These are phyloP conservation scores for Clausena lansium DNA, from an alignment of 345 rosid genomes.

Conservation along the genomic window DNA sequence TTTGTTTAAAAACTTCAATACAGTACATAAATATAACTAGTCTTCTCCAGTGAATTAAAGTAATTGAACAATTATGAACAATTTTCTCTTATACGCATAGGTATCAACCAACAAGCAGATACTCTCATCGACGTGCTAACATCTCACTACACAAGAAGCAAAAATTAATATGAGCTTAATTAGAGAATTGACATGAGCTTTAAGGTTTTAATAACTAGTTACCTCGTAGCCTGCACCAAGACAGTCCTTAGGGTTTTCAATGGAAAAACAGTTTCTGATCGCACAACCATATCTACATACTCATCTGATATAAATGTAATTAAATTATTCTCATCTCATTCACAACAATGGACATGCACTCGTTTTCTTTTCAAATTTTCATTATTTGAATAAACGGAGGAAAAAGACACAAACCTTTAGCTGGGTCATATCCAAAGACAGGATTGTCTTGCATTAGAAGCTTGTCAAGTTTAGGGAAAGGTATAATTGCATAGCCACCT, in stretches of 20 bases:
- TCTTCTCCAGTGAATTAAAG: too few species aligned
- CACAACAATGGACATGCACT: background rate
- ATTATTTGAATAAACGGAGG: background rate
- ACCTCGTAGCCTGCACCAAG: constrained; percentile 68
- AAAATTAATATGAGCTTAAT: background rate
- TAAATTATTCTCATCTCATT: background rate
- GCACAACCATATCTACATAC: constrained; percentile 48
- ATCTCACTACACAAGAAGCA: background rate
- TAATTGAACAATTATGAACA: too few species aligned
- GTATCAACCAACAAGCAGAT: too few species aligned
- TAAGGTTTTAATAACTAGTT: background rate
- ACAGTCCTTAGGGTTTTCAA: constrained; percentile 59
- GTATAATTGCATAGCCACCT: constrained; percentile 37
- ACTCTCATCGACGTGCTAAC: too few species aligned
- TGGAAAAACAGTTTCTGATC: constrained; percentile 57
- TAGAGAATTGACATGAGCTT: background rate
- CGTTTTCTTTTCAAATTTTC: background rate
- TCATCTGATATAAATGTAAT: too few species aligned
- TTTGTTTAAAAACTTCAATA: too few species aligned
- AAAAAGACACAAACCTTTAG: too few species aligned
- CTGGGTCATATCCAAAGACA: too few species aligned
- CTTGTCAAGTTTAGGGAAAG: constrained; percentile 39
- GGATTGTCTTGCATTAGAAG: too few species aligned
- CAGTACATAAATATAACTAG: too few species aligned
- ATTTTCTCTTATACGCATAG: too few species aligned